These are phyloP conservation scores for Gilbertella persicaria DNA, from an alignment of 371 early-diverging fungal species.

Conservation along the genomic window DNA sequence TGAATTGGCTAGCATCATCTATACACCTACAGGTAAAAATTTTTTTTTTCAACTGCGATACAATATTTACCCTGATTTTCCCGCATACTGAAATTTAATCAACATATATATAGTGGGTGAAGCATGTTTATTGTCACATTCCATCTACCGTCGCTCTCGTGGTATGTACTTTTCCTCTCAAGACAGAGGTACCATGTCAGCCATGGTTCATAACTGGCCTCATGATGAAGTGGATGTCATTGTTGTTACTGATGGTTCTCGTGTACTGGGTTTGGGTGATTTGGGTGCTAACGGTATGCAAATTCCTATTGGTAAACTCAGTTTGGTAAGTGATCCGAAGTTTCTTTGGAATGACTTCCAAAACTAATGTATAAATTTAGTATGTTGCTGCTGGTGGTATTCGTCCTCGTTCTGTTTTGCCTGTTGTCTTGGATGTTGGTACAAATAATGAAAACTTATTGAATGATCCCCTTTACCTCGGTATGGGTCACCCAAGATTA, in stretches of 20 bases:
- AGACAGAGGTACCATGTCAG: conserved; percentile 61
- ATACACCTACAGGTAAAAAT: conserved; percentile 45
- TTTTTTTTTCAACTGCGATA: not conserved
- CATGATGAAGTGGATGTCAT: conserved; percentile 63
- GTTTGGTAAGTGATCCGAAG: conserved; percentile 40
- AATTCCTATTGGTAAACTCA: conserved; percentile 61
- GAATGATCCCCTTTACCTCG: conserved; percentile 66
- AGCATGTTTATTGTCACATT: conserved; percentile 57
- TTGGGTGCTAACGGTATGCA: conserved; percentile 72
- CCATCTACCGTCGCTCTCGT: conserved; percentile 62
- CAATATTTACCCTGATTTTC: not conserved
- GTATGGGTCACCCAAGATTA: conserved; percentile 63
- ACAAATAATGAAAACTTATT: conserved; percentile 61
- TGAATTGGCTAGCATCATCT: conserved; percentile 48
- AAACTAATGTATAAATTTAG: too few species aligned
- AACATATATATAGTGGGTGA: conserved; percentile 28
- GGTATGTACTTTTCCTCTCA: conserved; percentile 66
- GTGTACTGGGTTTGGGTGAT: conserved; percentile 68
- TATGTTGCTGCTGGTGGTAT: conserved; percentile 70
- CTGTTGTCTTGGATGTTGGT: conserved; percentile 69
- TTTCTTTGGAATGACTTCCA: too few species aligned
- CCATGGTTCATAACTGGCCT: conserved; percentile 62
- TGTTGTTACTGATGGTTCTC: conserved; percentile 69
- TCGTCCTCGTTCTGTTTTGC: conserved; percentile 60
- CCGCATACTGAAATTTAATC: too few species aligned